Evolutionary conservation across 2,329 filamentous ascomycete genomes (phyloP), one percentile per base, ranked within the genome.

Genomic region (Amauroascus niger): DNA sequence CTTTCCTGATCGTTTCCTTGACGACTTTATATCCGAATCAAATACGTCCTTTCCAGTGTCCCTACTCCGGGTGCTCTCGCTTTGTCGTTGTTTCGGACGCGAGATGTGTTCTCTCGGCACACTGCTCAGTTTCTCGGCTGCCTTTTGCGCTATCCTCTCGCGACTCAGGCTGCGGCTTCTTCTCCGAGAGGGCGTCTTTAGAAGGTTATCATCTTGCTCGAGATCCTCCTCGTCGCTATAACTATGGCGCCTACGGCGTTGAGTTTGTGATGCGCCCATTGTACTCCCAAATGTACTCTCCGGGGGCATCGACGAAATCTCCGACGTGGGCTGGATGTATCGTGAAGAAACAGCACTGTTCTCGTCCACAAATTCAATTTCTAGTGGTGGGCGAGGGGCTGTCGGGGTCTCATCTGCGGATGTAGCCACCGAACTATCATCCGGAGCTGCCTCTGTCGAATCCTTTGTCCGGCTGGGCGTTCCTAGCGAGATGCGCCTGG

Each of bases 231-330:
- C 83, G 52, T 79, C 77, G 65, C 82, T 86, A 47, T 82, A 66
- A 64, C 82, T 86, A 55, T 83, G 76, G 63, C 74, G 70, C 57
- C 51, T 53, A 8, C 72, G 73, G 58, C 73, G 71, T 54, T 70
- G 66, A 43, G 71, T 67, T 22, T 72, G 66, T 33, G 74, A 69
- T 51, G 75, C 75, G 6, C 69, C 65, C 35, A 70, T 68, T 8
- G 72, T 69, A 35, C 76, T 77, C 59, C 84, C 83, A 9, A 86
- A 72, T 71, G 86, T 79, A 64, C 81, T 85, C 66, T 87, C 82
- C n/a, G 82, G 75, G 30, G 83, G 83, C 80, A 87, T 85, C 33
- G 82, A 84, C 1, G 91, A 97, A 48, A 97, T 87, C 64, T 96
- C 91, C 2, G 91, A 96, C 49, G 82, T 81, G 11, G 80, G 77